Conservation (phyloP, 1,284 basidiomycete species). For the Laetiporus sulphureus region DNA sequence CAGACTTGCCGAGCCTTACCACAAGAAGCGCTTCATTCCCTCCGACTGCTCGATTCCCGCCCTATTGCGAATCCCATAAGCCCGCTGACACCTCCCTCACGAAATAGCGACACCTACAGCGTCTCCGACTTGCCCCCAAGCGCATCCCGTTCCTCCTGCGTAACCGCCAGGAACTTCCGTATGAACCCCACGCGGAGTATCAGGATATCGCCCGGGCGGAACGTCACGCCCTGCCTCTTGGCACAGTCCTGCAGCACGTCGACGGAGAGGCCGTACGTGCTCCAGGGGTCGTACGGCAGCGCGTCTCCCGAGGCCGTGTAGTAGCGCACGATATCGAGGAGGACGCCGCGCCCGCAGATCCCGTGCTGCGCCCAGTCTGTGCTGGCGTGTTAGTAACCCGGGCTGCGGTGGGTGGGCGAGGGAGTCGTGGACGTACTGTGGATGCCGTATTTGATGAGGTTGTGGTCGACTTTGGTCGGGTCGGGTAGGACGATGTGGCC, state of each 20-base stretch:
- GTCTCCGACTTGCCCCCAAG: constrained; percentile 40
- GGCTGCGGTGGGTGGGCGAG: background rate
- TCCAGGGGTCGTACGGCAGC: constrained; percentile 63
- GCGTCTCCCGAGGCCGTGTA: constrained; percentile 35
- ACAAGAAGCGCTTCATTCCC: constrained; percentile 67
- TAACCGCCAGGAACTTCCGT: constrained; percentile 43
- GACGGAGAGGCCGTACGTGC: constrained; percentile 49
- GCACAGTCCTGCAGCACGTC: constrained; percentile 57
- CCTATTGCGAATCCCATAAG: constrained; percentile 28
- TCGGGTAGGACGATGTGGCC: constrained; percentile 45
- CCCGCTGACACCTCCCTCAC: too few relatives aligned
- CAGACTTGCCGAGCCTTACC: too few relatives aligned
- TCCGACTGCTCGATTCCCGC: constrained; percentile 65
- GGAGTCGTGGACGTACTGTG: constrained; percentile 42
- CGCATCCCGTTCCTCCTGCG: constrained; percentile 40
- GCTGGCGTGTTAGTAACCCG: background rate
- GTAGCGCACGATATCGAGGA: constrained; percentile 58
- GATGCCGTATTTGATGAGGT: constrained; percentile 49
- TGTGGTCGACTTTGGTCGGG: constrained; percentile 43
- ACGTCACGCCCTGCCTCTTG: constrained; percentile 38
- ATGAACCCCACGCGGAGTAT: constrained; percentile 63
- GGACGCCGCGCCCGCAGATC: constrained; percentile 64
- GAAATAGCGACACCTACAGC: constrained; percentile 44
- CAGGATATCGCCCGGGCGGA: constrained; percentile 55
- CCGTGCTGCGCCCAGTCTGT: constrained; percentile 70